Percentiles rank a stretch among this genome's conserved stretches.
These are phyloP conservation scores for Metarhizium sp. DNA, from an alignment of 2,329 filamentous ascomycete genomes.

Conservation along the genomic window DNA sequence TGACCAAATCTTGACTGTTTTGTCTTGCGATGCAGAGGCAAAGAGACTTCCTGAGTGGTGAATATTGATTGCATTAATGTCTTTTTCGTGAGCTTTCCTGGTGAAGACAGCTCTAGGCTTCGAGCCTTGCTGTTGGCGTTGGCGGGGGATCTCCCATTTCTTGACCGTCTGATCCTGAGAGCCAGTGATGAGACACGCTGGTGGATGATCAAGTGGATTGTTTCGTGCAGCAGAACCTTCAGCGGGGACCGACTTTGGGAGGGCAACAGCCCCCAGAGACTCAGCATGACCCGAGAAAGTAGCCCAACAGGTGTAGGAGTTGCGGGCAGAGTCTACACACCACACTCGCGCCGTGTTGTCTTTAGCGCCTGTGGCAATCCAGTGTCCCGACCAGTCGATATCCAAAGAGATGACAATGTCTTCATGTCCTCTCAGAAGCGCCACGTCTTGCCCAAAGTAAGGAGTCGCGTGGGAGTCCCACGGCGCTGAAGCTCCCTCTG, in stretches of 20 bases:
- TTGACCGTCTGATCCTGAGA: slow-evolving; percentile 96
- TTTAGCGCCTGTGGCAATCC: slow-evolving; percentile 93
- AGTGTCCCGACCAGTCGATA: slow-evolving; percentile 92
- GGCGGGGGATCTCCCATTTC: slow-evolving; percentile 71
- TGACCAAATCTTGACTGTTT: slow-evolving; percentile 95
- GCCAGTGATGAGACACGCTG: slow-evolving; percentile 77
- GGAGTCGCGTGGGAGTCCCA: slow-evolving; percentile 20
- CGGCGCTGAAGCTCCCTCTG: not conserved
- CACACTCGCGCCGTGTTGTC: slow-evolving; percentile 91
- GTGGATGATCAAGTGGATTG: slow-evolving; percentile 70
- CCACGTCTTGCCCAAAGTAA: slow-evolving; percentile 87
- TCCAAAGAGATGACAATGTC: slow-evolving; percentile 95
- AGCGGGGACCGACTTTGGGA: slow-evolving; percentile 62
- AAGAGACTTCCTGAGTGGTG: slow-evolving; percentile 70
- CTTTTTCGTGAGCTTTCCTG: slow-evolving; percentile 94
- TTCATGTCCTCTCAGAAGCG: slow-evolving; percentile 77
- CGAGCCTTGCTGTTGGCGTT: slow-evolving; percentile 31
- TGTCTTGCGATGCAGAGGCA: slow-evolving; percentile 92
- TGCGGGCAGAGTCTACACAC: slow-evolving; percentile 68
- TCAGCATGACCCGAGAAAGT: slow-evolving; percentile 88
- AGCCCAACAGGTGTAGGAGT: slow-evolving; percentile 70
- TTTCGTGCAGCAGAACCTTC: slow-evolving; percentile 60
- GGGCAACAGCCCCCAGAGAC: slow-evolving; percentile 79
- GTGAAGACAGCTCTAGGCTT: slow-evolving; percentile 67
- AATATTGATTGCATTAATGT: slow-evolving; percentile 90